Evolutionary conservation across 352 stramenopile genomes (phyloP).

Genomic region (Pythium folliculosum): DNA sequence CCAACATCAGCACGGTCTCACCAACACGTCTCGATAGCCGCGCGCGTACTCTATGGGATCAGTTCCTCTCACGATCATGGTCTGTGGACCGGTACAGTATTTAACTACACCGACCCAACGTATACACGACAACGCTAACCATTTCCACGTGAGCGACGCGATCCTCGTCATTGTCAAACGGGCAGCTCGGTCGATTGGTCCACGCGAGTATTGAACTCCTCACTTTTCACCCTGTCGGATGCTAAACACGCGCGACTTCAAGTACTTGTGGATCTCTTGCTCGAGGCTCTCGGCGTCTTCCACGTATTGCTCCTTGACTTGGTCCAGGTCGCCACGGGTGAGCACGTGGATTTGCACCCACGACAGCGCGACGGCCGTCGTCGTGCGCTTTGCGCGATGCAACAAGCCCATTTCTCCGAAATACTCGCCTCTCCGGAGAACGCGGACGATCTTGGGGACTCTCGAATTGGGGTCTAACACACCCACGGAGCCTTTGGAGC

Average conservation of each 20-base stretch:
- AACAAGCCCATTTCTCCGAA: conserved; percentile 70
- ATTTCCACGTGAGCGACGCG: too few relatives aligned
- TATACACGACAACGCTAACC: too few relatives aligned
- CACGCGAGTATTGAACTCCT: too few relatives aligned
- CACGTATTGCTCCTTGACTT: conserved; percentile 62
- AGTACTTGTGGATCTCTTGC: conserved; percentile 40
- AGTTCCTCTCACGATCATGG: too few relatives aligned
- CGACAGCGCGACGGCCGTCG: conserved; percentile 58
- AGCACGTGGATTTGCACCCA: conserved; percentile 80
- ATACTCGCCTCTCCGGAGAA: conserved; percentile 72
- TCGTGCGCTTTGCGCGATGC: conserved; percentile 59
- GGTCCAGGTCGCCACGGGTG: conserved; percentile 52
- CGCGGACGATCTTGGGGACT: conserved; percentile 53
- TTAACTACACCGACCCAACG: too few relatives aligned
- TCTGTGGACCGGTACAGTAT: too few relatives aligned
- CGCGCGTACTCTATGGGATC: too few relatives aligned
- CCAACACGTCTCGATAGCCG: neutral
- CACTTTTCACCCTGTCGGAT: neutral
- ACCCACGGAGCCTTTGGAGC: conserved; percentile 53
- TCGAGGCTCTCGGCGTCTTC: conserved; percentile 58
- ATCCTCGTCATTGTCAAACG: too few relatives aligned
- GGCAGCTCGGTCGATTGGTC: too few relatives aligned
- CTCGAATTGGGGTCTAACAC: conserved; percentile 53
- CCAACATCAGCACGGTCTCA: neutral
- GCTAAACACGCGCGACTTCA: conserved; percentile 23